A percentile compares a stretch with the other conserved stretches of the same genome.
These are phyloP conservation scores for Annulohypoxylon maeteangense DNA, from an alignment of 495 filamentous ascomycete genomes.

Conservation along the genomic window DNA sequence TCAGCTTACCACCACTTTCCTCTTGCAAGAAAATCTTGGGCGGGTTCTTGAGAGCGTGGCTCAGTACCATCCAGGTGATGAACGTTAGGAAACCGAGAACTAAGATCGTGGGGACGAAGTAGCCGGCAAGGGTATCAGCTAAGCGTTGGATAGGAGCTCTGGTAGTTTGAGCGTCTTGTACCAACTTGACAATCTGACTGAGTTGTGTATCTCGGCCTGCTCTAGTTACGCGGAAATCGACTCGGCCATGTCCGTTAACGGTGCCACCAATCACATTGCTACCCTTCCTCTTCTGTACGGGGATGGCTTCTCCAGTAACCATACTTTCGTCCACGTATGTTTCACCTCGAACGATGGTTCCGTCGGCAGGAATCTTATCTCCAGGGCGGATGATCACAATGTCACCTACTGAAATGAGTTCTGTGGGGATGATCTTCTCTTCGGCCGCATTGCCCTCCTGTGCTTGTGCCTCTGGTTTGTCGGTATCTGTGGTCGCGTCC, in stretches of 20 bases:
- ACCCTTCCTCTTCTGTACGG: slow-evolving; percentile 86
- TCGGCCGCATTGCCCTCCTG: slow-evolving; percentile 70
- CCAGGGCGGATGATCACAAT: slow-evolving; percentile 92
- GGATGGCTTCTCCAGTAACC: slow-evolving; percentile 97
- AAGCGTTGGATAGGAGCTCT: slow-evolving; percentile 94
- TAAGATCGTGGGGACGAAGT: slow-evolving; percentile 93
- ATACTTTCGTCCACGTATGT: slow-evolving; percentile 97
- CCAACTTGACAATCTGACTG: slow-evolving; percentile 96
- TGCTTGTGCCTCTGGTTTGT: slow-evolving; percentile 57
- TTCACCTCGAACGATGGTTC: slow-evolving; percentile 84
- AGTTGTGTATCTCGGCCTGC: slow-evolving; percentile 96
- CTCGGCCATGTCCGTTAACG: slow-evolving; percentile 89
- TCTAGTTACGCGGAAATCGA: slow-evolving; percentile 93
- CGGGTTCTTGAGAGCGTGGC: slow-evolving; percentile 80
- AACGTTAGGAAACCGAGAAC: slow-evolving; percentile 87
- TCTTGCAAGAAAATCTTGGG: slow-evolving; percentile 89
- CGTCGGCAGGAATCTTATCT: slow-evolving; percentile 97
- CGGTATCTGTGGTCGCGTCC: slow-evolving; percentile 55
- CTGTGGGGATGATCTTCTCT: slow-evolving; percentile 87
- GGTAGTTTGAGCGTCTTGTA: slow-evolving; percentile 95
- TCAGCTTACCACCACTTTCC: slow-evolving; percentile 84
- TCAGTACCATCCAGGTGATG: slow-evolving; percentile 92
- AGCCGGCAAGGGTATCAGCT: slow-evolving; percentile 90
- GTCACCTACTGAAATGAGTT: slow-evolving; percentile 94
- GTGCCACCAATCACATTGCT: slow-evolving; percentile 90